phyloP scores from a whole-genome alignment of 805 yeast genomes.

The Wickerhamiella shivajii region DNA sequence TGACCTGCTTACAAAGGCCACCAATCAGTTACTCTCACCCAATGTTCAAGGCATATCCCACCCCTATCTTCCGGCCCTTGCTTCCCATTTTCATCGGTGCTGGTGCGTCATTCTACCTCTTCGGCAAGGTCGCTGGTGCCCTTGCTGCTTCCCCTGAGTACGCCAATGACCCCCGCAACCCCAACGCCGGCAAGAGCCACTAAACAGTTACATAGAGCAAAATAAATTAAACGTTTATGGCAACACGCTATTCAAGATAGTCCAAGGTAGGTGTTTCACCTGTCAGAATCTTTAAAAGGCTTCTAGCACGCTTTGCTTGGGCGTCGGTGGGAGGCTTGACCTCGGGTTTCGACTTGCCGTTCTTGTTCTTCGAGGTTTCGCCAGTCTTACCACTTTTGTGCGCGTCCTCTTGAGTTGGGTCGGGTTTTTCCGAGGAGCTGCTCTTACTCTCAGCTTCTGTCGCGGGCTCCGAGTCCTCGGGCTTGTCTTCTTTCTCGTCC shows the following conservation, averaged over 20 bases:
- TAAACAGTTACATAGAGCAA: conserved; percentile 7
- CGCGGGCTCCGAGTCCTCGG: neutral
- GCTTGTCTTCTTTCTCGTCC: conserved; percentile 6
- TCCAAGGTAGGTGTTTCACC: conserved; percentile 13
- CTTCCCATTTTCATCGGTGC: conserved; percentile 89
- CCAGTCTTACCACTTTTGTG: conserved; percentile 11
- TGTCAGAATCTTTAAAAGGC: conserved; percentile 11
- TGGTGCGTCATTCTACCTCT: conserved; percentile 51
- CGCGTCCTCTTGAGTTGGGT: conserved; percentile 4
- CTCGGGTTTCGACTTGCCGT: conserved; percentile 10
- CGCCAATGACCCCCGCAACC: conserved; percentile 92
- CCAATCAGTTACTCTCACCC: neutral
- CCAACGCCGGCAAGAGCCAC: conserved; percentile 38
- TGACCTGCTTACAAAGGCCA: neutral
- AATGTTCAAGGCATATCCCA: conserved; percentile 29
- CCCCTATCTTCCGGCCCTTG: conserved; percentile 50
- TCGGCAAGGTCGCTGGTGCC: conserved; percentile 54
- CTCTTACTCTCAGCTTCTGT: neutral
- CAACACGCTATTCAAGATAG: conserved; percentile 9
- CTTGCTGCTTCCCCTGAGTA: conserved; percentile 59
- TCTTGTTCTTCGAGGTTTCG: conserved; percentile 13
- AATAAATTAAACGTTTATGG: neutral
- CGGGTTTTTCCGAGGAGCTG: neutral
- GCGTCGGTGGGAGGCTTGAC: conserved; percentile 14
- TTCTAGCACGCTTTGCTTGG: conserved; percentile 15